These are phyloP conservation scores for Amphibolis antarctica DNA, from an alignment of 106 monocot species.

Conservation along the genomic window DNA sequence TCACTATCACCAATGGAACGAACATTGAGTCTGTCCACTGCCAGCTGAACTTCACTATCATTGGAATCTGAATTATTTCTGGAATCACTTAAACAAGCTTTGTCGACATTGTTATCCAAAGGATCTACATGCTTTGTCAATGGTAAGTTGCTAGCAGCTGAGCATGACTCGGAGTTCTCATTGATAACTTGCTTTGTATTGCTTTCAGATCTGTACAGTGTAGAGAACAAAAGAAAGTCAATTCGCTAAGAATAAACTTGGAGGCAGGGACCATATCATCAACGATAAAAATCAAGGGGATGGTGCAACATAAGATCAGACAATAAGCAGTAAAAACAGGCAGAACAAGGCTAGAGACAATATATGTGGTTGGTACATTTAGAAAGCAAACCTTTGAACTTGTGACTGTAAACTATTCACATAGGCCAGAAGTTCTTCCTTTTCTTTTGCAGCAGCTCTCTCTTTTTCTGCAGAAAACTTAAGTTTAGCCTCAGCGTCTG, in stretches of 20 bases:
- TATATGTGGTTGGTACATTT: not conserved
- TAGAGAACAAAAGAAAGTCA: not conserved
- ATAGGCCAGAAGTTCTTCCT: constrained; percentile 69
- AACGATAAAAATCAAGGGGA: too few species aligned
- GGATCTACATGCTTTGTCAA: constrained; percentile 67
- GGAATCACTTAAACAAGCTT: constrained; percentile 75
- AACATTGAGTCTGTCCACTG: constrained; percentile 40
- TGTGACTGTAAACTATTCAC: constrained; percentile 64
- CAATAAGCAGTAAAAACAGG: not conserved
- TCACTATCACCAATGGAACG: constrained; percentile 36
- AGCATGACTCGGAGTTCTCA: constrained; percentile 50
- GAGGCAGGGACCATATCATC: too few species aligned
- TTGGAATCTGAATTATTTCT: constrained; percentile 24
- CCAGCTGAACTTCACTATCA: constrained; percentile 28
- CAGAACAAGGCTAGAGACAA: not conserved
- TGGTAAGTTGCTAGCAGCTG: constrained; percentile 25
- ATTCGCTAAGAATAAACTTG: not conserved
- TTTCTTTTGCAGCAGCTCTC: constrained; percentile 53
- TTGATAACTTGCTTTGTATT: constrained; percentile 65
- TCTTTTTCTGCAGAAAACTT: constrained; percentile 57
- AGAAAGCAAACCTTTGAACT: constrained; percentile 53
- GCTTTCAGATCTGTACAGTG: constrained; percentile 42
- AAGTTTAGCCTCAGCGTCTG: constrained; percentile 43
- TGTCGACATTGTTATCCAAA: constrained; percentile 73
- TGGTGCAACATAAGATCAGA: too few species aligned